Conservation (phyloP, 106 monocot species). For the Dioscorea alata region DNA sequence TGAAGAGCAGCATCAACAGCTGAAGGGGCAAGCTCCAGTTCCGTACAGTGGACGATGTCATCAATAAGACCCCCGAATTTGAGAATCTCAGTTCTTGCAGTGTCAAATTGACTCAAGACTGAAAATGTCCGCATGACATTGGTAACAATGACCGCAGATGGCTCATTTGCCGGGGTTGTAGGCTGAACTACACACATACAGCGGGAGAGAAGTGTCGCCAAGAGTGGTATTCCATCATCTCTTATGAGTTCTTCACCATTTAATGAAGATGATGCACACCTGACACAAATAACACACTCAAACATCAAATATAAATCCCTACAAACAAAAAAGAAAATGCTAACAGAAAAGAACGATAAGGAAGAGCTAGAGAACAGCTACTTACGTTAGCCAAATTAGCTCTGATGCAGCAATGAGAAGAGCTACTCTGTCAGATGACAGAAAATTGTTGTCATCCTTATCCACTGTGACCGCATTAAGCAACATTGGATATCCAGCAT, state of each 20-base stretch:
- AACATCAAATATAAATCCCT: neutral
- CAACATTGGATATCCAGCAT: slow-evolving; percentile 99
- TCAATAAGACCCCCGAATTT: slow-evolving; percentile 88
- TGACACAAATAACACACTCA: slow-evolving; percentile 15
- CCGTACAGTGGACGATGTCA: slow-evolving; percentile 90
- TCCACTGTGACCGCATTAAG: slow-evolving; percentile 94
- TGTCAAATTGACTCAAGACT: slow-evolving; percentile 89
- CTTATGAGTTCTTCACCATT: slow-evolving; percentile 97
- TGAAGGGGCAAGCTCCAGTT: slow-evolving; percentile 75
- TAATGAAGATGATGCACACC: slow-evolving; percentile 91
- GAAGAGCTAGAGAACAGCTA: slow-evolving; percentile 1
- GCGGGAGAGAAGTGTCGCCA: slow-evolving; percentile 89
- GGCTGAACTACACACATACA: slow-evolving; percentile 95
- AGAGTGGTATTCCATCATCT: slow-evolving; percentile 90
- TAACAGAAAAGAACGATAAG: slow-evolving; percentile 3
- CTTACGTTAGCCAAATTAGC: slow-evolving; percentile 95
- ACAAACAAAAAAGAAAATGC: neutral
- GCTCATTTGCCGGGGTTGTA: slow-evolving; percentile 87
- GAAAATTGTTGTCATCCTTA: slow-evolving; percentile 88
- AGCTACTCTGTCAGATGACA: slow-evolving; percentile 87
- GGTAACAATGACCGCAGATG: slow-evolving; percentile 83
- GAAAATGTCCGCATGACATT: slow-evolving; percentile 89
- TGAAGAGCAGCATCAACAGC: slow-evolving; percentile 95
- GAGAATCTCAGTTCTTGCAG: slow-evolving; percentile 81
- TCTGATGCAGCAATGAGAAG: slow-evolving; percentile 96